Evolutionary conservation across 1,284 basidiomycete species (phyloP), one percentile per base, ranked within the genome.

Genomic region (Pseudozyma hubeiensis): DNA sequence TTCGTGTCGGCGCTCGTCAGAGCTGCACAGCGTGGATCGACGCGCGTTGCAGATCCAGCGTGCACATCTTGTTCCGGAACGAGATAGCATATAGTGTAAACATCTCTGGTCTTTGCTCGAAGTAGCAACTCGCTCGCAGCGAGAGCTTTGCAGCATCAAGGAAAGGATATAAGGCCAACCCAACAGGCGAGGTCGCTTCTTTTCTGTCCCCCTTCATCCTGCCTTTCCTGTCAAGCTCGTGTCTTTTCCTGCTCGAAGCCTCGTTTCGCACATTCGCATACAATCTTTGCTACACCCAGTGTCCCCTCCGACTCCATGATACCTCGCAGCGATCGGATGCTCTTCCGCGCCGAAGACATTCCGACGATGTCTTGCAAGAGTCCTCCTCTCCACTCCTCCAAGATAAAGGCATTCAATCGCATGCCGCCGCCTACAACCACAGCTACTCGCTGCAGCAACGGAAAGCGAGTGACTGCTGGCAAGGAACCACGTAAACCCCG

Each of bases 1-100:
- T 69, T 60, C 40, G 48, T n/a, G 44, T 33, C 37, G 34, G 51
- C 55, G 11, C 34, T 46, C 10, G 31, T 29, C 19, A 43, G 31
- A 54, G 51, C 48, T 64, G 60, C 56, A 60, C 10, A 29, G 48
- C 10, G 60, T 60, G 49, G 66, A 69, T 69, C 66, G 52, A 17
- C 43, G 48, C 60, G 45, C 56, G 19, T 24, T 60, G 60, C 24
- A 35, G 31, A 62, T 55, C 54, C 17, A 29, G 9, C 6, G n/a
- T 24, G 6, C 14, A 9, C 47, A n/a, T 47, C n/a, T 39, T n/a
- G 53, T 16, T 14, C 33, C 7, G 13, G 30, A 19, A 47, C 37
- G 9, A 39, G 33, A 35, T 10, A 33, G 52, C 60, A 63, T 62
- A 53, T 30, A 54, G 9, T n/a, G 44, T 64, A 56, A 64, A 64